Conservation (phyloP, 176 grass and related monocot species). For the Areca catechu region DNA sequence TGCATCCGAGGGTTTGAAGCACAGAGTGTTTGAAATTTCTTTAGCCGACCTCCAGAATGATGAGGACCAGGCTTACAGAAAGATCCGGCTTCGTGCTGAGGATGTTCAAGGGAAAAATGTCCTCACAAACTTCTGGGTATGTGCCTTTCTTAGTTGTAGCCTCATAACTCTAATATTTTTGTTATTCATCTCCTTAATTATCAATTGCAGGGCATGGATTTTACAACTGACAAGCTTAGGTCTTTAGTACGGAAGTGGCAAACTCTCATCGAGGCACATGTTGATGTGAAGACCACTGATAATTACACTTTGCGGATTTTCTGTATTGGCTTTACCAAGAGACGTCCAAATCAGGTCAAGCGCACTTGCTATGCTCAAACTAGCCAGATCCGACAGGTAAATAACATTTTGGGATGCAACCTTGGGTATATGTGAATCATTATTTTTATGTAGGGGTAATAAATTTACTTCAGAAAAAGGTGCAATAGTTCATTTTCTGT, state of each 20-base stretch:
- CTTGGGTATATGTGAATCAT: too few species aligned
- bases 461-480: too few species aligned
- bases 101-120: conserved; percentile 77
- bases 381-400: conserved; percentile 85
- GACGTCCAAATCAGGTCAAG: conserved; percentile 81
- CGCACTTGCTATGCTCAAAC: conserved; percentile 85
- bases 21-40: conserved; percentile 78
- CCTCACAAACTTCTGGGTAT: conserved; percentile 91
- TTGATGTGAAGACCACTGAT: conserved; percentile 87
- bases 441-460: too few species aligned
- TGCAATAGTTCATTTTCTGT: too few species aligned
- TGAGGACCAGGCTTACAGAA: conserved; percentile 85
- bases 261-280: conserved; percentile 79
- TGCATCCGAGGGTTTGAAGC: conserved; percentile 83
- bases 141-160: neutral
- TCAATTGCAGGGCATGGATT: conserved; percentile 52
- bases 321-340: conserved; percentile 87
- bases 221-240: conserved; percentile 73
- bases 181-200: neutral
- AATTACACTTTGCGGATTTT: conserved; percentile 74
- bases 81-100: conserved; percentile 69
- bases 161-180: neutral
- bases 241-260: conserved; percentile 88
- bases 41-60: conserved; percentile 77
- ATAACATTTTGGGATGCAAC: neutral